These are phyloP conservation scores for Andrographis paniculata DNA, from an alignment of 305 asterid genomes.

Conservation along the genomic window DNA sequence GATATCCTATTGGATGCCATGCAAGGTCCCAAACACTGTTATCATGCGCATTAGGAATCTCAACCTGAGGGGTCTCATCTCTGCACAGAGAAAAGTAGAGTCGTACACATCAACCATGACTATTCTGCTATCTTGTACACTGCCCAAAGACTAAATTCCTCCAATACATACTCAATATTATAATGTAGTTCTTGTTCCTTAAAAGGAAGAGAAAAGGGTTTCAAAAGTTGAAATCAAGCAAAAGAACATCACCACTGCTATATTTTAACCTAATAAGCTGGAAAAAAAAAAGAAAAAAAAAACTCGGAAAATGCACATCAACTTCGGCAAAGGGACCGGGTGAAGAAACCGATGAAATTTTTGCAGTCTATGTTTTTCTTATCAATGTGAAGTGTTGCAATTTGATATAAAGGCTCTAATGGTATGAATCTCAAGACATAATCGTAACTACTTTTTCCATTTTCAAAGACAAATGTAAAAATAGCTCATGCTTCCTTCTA, in stretches of 20 bases:
- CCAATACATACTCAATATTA: constrained; percentile 3
- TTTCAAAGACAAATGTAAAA: no score
- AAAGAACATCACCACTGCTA: constrained; percentile 6
- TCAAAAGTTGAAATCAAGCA: neutral
- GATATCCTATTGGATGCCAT: constrained; percentile 98
- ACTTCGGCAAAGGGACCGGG: no score
- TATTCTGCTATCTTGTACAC: constrained; percentile 14
- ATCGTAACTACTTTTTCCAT: no score
- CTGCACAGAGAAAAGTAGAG: constrained; percentile 35
- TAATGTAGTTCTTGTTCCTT: neutral
- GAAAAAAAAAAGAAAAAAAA: no score
- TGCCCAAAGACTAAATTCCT: constrained; percentile 9
- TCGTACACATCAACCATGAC: constrained; percentile 4
- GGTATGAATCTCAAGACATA: no score
- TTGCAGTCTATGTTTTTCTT: no score
- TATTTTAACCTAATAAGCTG: neutral
- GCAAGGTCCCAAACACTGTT: constrained; percentile 99
- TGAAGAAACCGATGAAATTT: no score
- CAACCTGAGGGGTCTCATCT: constrained; percentile 95
- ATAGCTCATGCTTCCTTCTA: no score
- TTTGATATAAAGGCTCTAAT: no score
- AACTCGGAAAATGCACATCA: no score
- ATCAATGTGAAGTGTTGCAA: no score
- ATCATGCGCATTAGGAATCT: constrained; percentile 89
- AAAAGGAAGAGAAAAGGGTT: neutral